Evolutionary conservation across 2,329 filamentous ascomycete genomes (phyloP).

Genomic region (Metarhizium humberi): DNA sequence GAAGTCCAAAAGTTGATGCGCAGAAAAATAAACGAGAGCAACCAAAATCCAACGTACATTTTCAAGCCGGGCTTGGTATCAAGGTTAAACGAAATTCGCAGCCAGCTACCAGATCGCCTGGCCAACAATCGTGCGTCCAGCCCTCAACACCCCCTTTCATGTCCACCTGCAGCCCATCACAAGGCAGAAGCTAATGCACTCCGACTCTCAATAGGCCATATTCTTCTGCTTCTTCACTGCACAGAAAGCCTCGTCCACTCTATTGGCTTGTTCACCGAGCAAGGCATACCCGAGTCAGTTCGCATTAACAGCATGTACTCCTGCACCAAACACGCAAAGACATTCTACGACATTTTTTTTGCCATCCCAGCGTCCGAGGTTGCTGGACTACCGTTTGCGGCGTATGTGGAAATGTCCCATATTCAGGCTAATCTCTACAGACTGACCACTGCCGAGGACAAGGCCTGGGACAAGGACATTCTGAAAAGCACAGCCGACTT

Average conservation of each 20-base stretch:
- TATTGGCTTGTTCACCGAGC: slow-evolving; percentile 21
- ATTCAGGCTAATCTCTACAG: slow-evolving; percentile 28
- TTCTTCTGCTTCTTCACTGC: slow-evolving; percentile 20
- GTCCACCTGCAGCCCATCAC: background rate
- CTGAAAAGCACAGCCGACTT: slow-evolving; percentile 27
- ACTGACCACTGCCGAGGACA: slow-evolving; percentile 28
- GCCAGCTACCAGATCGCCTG: slow-evolving; percentile 14
- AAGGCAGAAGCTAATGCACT: background rate
- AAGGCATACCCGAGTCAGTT: slow-evolving; percentile 19
- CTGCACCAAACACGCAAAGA: slow-evolving; percentile 23
- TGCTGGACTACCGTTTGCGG: slow-evolving; percentile 22
- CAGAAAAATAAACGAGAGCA: slow-evolving; percentile 18
- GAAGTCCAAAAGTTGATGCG: slow-evolving; percentile 23
- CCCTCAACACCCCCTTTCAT: background rate
- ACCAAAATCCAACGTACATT: slow-evolving; percentile 21
- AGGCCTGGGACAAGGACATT: slow-evolving; percentile 30
- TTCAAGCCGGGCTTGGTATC: slow-evolving; percentile 21
- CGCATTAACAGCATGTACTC: slow-evolving; percentile 27
- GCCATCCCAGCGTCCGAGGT: slow-evolving; percentile 18
- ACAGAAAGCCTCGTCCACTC: slow-evolving; percentile 23
- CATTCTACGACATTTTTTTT: slow-evolving; percentile 28
- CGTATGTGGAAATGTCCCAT: slow-evolving; percentile 25
- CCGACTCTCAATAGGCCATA: slow-evolving; percentile 12
- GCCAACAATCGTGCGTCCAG: slow-evolving; percentile 17
- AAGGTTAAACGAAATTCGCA: slow-evolving; percentile 18